A percentile compares a stretch with the other conserved stretches of the same genome.
phyloP scores from a whole-genome alignment of 371 early-diverging fungal species.

The Mucor circinelloides region DNA sequence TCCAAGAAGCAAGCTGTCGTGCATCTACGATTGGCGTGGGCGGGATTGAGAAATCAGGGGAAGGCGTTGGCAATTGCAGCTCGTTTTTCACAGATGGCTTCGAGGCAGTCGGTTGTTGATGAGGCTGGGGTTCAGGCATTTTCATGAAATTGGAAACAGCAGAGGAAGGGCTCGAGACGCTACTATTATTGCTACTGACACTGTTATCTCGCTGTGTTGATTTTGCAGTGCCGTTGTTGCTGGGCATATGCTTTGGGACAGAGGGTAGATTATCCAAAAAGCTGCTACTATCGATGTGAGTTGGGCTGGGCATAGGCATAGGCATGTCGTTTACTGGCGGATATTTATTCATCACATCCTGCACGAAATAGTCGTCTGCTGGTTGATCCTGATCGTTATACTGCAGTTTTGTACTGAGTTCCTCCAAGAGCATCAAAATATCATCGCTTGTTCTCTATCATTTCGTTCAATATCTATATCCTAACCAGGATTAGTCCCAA shows the following conservation, averaged over 20 bases:
- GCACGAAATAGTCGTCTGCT: slow-evolving; percentile 1
- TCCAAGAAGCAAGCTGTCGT: slow-evolving; percentile 42
- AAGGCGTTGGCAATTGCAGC: slow-evolving; percentile 23
- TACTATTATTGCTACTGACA: background rate
- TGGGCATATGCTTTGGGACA: slow-evolving; percentile 21
- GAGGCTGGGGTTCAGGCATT: slow-evolving; percentile 18
- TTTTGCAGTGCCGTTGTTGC: background rate
- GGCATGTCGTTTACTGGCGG: slow-evolving; percentile 7
- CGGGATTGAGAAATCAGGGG: slow-evolving; percentile 27
- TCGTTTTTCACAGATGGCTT: slow-evolving; percentile 13
- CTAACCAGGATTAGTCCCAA: background rate
- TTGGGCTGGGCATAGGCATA: background rate
- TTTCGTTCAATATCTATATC: background rate
- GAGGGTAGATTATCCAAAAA: slow-evolving; percentile 14
- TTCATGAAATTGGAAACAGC: background rate
- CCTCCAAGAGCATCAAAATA: slow-evolving; percentile 27
- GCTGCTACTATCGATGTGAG: background rate
- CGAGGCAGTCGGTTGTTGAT: background rate
- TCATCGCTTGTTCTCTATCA: slow-evolving; percentile 37
- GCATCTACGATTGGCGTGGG: slow-evolving; percentile 39
- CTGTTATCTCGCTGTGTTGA: background rate
- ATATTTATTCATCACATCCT: slow-evolving; percentile 6
- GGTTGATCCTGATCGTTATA: background rate
- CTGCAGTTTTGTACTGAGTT: slow-evolving; percentile 5
- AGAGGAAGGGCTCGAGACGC: background rate